phyloP scores from a whole-genome alignment of 2,329 filamentous ascomycete genomes.

The Fusarium stilboides region DNA sequence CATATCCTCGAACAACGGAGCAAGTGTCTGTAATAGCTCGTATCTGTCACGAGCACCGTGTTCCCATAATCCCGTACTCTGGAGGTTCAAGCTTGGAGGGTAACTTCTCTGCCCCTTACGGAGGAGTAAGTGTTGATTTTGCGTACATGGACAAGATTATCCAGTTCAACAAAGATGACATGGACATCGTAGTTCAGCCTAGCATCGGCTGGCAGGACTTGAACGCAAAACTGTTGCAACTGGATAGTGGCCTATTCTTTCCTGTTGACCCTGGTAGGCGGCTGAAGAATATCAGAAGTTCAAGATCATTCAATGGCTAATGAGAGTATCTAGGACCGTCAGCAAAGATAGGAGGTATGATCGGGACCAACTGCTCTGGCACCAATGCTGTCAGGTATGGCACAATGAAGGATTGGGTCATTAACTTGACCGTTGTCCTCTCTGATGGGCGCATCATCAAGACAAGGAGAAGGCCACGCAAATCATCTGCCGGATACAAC shows the following conservation, averaged over 20 bases:
- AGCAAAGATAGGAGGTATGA: slow-evolving; percentile 87
- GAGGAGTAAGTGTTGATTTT: slow-evolving; percentile 92
- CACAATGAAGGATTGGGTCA: slow-evolving; percentile 91
- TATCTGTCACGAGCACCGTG: slow-evolving; percentile 82
- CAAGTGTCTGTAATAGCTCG: slow-evolving; percentile 73
- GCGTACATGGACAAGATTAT: slow-evolving; percentile 88
- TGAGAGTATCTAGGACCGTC: slow-evolving; percentile 63
- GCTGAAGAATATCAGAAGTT: background rate
- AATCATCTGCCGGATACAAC: slow-evolving; percentile 88
- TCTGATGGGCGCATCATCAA: slow-evolving; percentile 86
- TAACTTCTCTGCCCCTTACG: slow-evolving; percentile 89
- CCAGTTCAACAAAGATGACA: slow-evolving; percentile 85
- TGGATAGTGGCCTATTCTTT: slow-evolving; percentile 86
- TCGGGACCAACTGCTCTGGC: slow-evolving; percentile 83
- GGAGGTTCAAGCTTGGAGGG: slow-evolving; percentile 90
- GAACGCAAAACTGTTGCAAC: slow-evolving; percentile 79
- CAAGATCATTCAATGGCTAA: background rate
- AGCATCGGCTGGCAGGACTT: slow-evolving; percentile 93
- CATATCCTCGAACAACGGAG: slow-evolving; percentile 73
- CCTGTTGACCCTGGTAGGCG: slow-evolving; percentile 83
- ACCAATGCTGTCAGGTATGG: slow-evolving; percentile 87
- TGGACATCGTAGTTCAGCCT: slow-evolving; percentile 94
- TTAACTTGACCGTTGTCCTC: slow-evolving; percentile 85
- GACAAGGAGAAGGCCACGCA: slow-evolving; percentile 82
- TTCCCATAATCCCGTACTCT: slow-evolving; percentile 90